phyloP scores from a whole-genome alignment of 257 asterid genomes.

The Nicotiana obtusifolia region DNA sequence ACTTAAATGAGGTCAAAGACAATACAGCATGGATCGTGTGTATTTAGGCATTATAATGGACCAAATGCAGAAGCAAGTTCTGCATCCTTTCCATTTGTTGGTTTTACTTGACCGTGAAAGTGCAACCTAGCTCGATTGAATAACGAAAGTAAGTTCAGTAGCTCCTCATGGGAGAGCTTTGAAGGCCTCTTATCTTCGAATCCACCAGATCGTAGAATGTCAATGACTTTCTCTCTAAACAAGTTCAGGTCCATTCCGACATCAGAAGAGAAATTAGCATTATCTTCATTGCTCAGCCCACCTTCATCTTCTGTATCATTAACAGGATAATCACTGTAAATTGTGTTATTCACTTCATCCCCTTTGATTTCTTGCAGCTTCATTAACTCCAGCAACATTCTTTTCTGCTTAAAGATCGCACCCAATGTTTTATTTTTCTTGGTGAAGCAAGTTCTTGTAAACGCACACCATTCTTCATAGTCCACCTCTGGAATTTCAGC shows the following conservation, averaged over 20 bases:
- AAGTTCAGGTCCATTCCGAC: conserved; percentile 19
- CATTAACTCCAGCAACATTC: conserved; percentile 65
- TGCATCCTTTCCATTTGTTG: conserved; percentile 21
- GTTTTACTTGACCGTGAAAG: conserved; percentile 44
- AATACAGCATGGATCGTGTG: background rate
- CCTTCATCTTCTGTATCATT: conserved; percentile 27
- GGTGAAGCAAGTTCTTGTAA: conserved; percentile 73
- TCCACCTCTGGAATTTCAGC: conserved; percentile 49
- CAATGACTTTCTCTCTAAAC: conserved; percentile 43
- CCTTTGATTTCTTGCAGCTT: conserved; percentile 24
- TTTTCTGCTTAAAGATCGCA: conserved; percentile 83
- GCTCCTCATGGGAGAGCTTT: conserved; percentile 60
- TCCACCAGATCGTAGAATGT: conserved; percentile 43
- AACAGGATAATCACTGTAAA: conserved; percentile 9
- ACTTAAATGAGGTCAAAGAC: background rate
- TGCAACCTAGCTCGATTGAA: conserved; percentile 64
- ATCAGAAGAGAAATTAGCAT: background rate
- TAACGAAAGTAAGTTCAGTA: conserved; percentile 43
- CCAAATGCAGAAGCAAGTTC: conserved; percentile 13
- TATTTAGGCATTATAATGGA: conserved; percentile 16
- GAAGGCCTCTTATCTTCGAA: conserved; percentile 77
- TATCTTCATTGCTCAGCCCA: conserved; percentile 11
- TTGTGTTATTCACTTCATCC: conserved; percentile 6
- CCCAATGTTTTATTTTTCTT: conserved; percentile 88
- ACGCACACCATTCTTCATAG: conserved; percentile 82